Evolutionary conservation across 352 stramenopile genomes (phyloP).

Genomic region (Peronosclerospora sorghi): DNA sequence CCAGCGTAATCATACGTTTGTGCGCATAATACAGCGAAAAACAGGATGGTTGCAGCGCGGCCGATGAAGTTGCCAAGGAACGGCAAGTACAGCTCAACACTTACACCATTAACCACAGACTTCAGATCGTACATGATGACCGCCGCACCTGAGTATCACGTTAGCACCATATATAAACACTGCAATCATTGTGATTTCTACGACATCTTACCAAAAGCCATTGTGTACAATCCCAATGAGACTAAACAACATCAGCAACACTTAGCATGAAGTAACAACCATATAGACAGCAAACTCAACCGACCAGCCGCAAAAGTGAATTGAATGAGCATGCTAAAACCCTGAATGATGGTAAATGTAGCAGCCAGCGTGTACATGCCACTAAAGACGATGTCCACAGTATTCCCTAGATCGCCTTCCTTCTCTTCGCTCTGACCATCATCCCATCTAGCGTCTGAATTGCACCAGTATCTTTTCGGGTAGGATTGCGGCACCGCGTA

Average conservation of each 20-base stretch:
- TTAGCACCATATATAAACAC: not conserved
- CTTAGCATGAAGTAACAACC: not conserved
- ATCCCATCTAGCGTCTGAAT: conserved; percentile 27
- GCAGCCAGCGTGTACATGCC: conserved; percentile 81
- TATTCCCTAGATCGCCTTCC: conserved; percentile 28
- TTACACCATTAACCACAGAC: conserved; percentile 71
- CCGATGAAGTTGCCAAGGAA: conserved; percentile 83
- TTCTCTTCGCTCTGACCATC: conserved; percentile 30
- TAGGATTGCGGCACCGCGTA: conserved; percentile 77
- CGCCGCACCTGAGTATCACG: conserved; percentile 26
- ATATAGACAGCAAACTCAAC: not conserved
- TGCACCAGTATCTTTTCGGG: conserved; percentile 38
- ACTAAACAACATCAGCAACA: conserved; percentile 25
- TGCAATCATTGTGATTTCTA: not conserved
- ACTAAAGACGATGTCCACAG: conserved; percentile 74
- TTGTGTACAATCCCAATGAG: conserved; percentile 68
- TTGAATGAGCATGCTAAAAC: conserved; percentile 76
- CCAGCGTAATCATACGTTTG: conserved; percentile 57
- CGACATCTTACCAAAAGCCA: conserved; percentile 57
- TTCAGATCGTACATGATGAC: conserved; percentile 83
- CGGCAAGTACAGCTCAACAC: conserved; percentile 75
- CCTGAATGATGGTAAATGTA: conserved; percentile 71
- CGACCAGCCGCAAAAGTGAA: conserved; percentile 48
- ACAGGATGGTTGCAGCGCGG: conserved; percentile 66
- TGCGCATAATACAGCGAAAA: conserved; percentile 65